Evolutionary conservation across 352 stramenopile species (phyloP).

Genomic region (Phytophthora podocarpi): DNA sequence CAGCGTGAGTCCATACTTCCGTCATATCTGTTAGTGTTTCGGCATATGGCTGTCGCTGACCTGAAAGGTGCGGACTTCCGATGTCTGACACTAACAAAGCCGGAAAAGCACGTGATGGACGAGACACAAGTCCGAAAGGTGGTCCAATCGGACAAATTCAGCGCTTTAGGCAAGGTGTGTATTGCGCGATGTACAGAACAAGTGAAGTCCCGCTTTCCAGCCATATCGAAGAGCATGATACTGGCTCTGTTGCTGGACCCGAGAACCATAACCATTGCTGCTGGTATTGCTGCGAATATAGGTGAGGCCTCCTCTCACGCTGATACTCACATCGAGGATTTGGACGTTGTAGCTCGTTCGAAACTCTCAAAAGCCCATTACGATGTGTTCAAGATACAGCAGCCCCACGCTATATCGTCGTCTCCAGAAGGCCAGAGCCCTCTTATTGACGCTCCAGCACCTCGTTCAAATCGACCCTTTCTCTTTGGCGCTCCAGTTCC

Average conservation of each 20-base stretch:
- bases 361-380: background rate
- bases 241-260: background rate
- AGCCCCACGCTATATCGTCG: too few relatives aligned
- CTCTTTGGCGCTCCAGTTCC: too few relatives aligned
- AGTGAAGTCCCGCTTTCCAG: background rate
- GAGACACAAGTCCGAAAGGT: background rate
- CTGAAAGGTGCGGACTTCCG: background rate
- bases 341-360: background rate
- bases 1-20: background rate
- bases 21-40: constrained; percentile 4
- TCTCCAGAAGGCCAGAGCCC: too few relatives aligned
- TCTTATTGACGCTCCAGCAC: too few relatives aligned
- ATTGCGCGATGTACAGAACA: background rate
- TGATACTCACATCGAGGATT: background rate
- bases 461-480: too few relatives aligned
- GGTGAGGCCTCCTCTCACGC: background rate
- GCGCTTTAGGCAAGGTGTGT: background rate
- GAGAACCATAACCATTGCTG: background rate
- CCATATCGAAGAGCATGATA: background rate
- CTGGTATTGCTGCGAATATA: constrained; percentile 1
- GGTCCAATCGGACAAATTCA: background rate
- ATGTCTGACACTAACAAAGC: background rate
- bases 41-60: background rate
- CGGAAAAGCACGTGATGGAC: background rate
- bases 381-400: background rate